Conservation (phyloP, 1,284 basidiomycete species). For the Sanghuangporus sanghuang region DNA sequence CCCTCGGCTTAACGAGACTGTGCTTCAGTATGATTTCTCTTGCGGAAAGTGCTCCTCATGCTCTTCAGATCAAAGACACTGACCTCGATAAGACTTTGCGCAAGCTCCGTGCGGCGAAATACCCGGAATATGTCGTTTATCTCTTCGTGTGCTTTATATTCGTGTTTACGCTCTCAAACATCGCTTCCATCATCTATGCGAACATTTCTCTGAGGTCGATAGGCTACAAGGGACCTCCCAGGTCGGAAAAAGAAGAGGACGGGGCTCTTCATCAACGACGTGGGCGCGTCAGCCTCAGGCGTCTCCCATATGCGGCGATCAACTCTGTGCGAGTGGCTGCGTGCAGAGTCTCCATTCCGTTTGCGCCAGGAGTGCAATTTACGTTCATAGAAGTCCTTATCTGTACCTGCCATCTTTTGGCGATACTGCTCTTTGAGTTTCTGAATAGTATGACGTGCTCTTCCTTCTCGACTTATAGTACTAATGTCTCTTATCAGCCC, state of each 20-base stretch:
- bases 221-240: neutral
- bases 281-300: neutral
- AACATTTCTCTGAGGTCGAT: neutral
- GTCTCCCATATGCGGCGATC: constrained; percentile 6
- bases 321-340: neutral
- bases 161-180: neutral
- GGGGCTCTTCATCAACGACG: neutral
- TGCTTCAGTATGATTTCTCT: neutral
- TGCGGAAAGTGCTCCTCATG: neutral
- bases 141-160: constrained; percentile 5
- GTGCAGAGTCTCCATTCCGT: constrained; percentile 1
- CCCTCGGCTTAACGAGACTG: neutral
- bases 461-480: neutral
- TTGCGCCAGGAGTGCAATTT: neutral
- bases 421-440: constrained; percentile 8
- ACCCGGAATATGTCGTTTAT: constrained; percentile 10
- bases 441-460: neutral
- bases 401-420: neutral
- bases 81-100: neutral
- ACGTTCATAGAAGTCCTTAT: constrained; percentile 6
- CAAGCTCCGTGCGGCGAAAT: neutral
- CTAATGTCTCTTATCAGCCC: neutral
- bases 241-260: neutral
- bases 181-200: neutral
- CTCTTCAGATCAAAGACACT: neutral